phyloP scores from a whole-genome alignment of 768 basidiomycete genomes.

The Suillus ampliporus region DNA sequence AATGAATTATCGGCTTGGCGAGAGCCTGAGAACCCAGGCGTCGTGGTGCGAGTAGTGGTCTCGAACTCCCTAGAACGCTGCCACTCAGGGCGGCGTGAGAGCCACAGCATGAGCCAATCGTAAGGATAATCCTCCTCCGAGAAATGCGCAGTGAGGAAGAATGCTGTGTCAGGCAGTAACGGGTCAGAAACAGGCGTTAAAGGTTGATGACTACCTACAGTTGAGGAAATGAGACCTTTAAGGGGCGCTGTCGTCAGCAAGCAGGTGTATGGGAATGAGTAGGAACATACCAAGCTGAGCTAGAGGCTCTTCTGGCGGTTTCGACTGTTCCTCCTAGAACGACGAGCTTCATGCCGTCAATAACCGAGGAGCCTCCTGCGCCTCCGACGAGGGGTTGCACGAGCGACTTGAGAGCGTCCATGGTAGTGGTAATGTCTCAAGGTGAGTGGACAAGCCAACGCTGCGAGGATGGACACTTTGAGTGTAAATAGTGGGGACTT shows the following conservation, averaged over 20 bases:
- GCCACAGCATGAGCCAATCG: slow-evolving; percentile 92
- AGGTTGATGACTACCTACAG: slow-evolving; percentile 54
- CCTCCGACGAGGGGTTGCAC: slow-evolving; percentile 81
- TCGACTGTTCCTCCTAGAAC: slow-evolving; percentile 88
- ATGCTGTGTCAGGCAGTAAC: slow-evolving; percentile 48
- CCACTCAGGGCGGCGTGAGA: slow-evolving; percentile 86
- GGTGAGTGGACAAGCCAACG: slow-evolving; percentile 45
- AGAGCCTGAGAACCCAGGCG: slow-evolving; percentile 57
- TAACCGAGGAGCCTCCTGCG: slow-evolving; percentile 75
- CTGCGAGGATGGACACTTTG: slow-evolving; percentile 29
- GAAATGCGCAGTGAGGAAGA: slow-evolving; percentile 91
- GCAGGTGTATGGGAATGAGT: slow-evolving; percentile 9
- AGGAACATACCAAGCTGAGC: slow-evolving; percentile 73
- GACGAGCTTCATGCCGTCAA: slow-evolving; percentile 91
- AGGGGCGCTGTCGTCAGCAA: slow-evolving; percentile 19
- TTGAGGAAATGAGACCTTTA: slow-evolving; percentile 84
- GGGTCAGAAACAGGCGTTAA: slow-evolving; percentile 14
- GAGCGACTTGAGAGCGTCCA: slow-evolving; percentile 85
- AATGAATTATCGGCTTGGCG: slow-evolving; percentile 60
- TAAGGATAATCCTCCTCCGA: slow-evolving; percentile 90
- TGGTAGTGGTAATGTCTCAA: slow-evolving; percentile 37
- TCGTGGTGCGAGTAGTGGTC: slow-evolving; percentile 78
- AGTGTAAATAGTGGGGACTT: slow-evolving; percentile 20
- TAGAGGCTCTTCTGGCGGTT: slow-evolving; percentile 81
- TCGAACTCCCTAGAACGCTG: slow-evolving; percentile 89